Evolutionary conservation across 1,284 basidiomycete species (phyloP).

Genomic region (Mycosarcoma maydis): DNA sequence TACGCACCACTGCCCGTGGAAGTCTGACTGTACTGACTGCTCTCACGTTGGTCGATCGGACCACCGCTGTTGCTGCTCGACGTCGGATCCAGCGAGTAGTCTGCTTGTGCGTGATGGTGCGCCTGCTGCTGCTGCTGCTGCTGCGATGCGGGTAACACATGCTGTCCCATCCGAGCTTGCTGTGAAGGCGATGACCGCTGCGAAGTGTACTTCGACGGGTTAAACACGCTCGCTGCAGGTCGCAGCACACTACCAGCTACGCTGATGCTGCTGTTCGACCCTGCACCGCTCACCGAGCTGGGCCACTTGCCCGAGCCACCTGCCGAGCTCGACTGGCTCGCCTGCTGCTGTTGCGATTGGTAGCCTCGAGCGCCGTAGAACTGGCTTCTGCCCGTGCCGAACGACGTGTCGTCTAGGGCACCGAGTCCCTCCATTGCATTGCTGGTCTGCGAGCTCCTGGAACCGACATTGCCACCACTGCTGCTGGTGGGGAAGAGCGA

Average conservation of each 20-base stretch:
- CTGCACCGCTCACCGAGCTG: slow-evolving; percentile 2
- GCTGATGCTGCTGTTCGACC: slow-evolving; percentile 10
- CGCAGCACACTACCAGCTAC: slow-evolving; percentile 25
- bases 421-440: slow-evolving; percentile 34
- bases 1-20: not conserved
- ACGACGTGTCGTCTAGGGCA: slow-evolving; percentile 30
- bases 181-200: slow-evolving; percentile 22
- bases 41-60: slow-evolving; percentile 31
- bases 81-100: slow-evolving; percentile 8
- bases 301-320: slow-evolving; percentile 17
- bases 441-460: slow-evolving; percentile 19
- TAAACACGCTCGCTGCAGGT: slow-evolving; percentile 35
- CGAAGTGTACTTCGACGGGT: slow-evolving; percentile 27
- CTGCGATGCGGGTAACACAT: slow-evolving; percentile 14
- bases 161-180: slow-evolving; percentile 8
- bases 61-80: slow-evolving; percentile 18
- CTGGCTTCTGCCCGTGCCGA: slow-evolving; percentile 20
- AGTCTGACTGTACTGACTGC: slow-evolving; percentile 13
- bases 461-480: slow-evolving; percentile 10
- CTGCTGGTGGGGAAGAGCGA: slow-evolving; percentile 41
- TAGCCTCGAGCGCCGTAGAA: slow-evolving; percentile 41
- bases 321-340: slow-evolving; percentile 5
- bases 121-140: slow-evolving; percentile 21
- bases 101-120: slow-evolving; percentile 8
- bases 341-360: slow-evolving; percentile 6